Conservation (phyloP, 1,284 basidiomycete genomes). For the Ganoderma resinaceum region DNA sequence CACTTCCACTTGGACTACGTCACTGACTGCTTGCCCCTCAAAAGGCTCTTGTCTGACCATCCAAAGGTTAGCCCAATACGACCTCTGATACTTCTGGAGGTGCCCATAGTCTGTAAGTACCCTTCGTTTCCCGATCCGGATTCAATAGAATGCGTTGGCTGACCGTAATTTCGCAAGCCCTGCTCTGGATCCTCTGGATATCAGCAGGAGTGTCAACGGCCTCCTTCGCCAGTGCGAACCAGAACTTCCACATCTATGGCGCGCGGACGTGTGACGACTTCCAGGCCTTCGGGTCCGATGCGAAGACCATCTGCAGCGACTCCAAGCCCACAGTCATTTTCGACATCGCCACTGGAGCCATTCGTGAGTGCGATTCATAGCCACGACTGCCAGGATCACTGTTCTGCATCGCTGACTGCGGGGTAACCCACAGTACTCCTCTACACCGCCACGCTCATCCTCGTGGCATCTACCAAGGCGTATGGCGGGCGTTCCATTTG, state of each 20-base stretch:
- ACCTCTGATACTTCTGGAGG: background rate
- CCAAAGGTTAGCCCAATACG: background rate
- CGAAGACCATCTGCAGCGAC: conserved; percentile 19
- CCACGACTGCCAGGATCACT: background rate
- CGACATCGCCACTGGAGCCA: conserved; percentile 12
- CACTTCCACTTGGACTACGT: background rate
- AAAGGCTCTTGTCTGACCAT: background rate
- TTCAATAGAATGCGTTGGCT: background rate
- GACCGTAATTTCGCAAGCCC: background rate
- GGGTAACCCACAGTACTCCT: background rate
- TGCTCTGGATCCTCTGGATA: conserved; percentile 20
- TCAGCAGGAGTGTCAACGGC: conserved; percentile 17
- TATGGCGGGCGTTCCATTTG: background rate
- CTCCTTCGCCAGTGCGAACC: conserved; percentile 10
- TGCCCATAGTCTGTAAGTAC: background rate
- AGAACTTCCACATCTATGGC: conserved; percentile 2
- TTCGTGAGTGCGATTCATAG: conserved; percentile 13
- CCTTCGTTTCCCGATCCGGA: background rate
- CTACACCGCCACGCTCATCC: background rate
- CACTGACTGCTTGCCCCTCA: background rate
- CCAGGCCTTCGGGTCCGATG: background rate
- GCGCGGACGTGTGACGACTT: conserved; percentile 4
- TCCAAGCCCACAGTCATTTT: conserved; percentile 16
- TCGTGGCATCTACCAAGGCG: background rate
- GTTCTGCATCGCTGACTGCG: background rate